Base-by-base conservation (phyloP, 768 basidiomycete genomes). In the Termitomyces sp. region DNA sequence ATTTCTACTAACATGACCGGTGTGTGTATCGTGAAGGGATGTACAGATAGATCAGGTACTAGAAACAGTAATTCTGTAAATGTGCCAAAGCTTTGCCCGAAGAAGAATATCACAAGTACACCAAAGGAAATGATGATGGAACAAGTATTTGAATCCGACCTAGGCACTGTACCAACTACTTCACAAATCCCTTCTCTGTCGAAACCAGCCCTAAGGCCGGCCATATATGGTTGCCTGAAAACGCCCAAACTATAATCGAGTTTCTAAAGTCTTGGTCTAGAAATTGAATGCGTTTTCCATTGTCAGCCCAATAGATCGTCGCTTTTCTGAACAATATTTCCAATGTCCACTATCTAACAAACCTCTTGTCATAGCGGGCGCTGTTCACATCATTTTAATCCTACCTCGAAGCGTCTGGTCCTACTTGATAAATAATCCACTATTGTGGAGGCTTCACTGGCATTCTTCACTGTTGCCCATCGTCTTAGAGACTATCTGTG, bases 161-260 rank as follows among this genome's bases (percentile, higher is more conserved):
- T n/a, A n/a, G n/a, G n/a, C n/a, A n/a, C n/a, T n/a, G 28, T 22
- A 9, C 36, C 43, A 12, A 6, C 46, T 14, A 44, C 69, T 42
- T 67, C 69, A 14, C 8, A 6, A 18, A 26, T 72, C 45, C 68
- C 71, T 9, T 58, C 65, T 26, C 62, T 72, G 8, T 61, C 63
- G 1, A 68, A 73, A 26, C 56, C 74, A 20, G 48, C 69, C 7
- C 36, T 74, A 8, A 46, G 51, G 16, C 67, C 65, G 18, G 68
- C 73, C 1, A 28, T 68, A n/a, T n/a, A n/a, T n/a, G 66, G 70
- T 57, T 69, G 36, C 70, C 72, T 6, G 69, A 63, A 0, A 75
- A 70, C 60, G 64, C 66, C 0, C 22, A 50, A 4, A 52, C 49
- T 12, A 64, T 73, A 14, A 52, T 60, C 44, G 30, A 57, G 0